These are phyloP conservation scores for Macrophomina phaseolina DNA, from an alignment of 2,329 filamentous ascomycete species.

Conservation along the genomic window DNA sequence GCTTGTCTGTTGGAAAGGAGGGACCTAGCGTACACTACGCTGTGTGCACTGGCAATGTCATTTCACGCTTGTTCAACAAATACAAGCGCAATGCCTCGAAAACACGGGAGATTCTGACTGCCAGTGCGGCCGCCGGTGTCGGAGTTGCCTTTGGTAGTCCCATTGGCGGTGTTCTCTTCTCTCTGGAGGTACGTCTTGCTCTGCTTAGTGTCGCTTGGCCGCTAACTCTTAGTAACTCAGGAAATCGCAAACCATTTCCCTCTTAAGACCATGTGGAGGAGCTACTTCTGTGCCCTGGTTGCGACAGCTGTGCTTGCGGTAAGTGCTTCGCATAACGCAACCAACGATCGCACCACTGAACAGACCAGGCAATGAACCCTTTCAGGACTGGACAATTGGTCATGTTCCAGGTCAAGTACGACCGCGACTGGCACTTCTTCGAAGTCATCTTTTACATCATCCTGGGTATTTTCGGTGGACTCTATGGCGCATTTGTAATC, in stretches of 20 bases:
- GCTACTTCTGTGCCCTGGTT: slow-evolving; percentile 96
- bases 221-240: slow-evolving; percentile 40
- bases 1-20: slow-evolving; percentile 94
- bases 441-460: slow-evolving; percentile 91
- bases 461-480: slow-evolving; percentile 88
- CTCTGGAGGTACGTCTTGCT: slow-evolving; percentile 68
- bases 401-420: slow-evolving; percentile 98
- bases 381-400: slow-evolving; percentile 96
- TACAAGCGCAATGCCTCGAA: slow-evolving; percentile 92
- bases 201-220: not conserved
- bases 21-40: slow-evolving; percentile 99
- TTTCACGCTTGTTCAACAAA: slow-evolving; percentile 89
- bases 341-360: slow-evolving; percentile 6
- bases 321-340: slow-evolving; percentile 36
- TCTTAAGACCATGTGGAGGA: slow-evolving; percentile 96
- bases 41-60: slow-evolving; percentile 95
- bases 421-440: slow-evolving; percentile 97
- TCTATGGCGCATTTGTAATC: slow-evolving; percentile 96
- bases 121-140: slow-evolving; percentile 92
- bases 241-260: slow-evolving; percentile 98
- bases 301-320: slow-evolving; percentile 87
- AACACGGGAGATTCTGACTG: slow-evolving; percentile 91
- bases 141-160: slow-evolving; percentile 97
- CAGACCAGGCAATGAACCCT: slow-evolving; percentile 81
- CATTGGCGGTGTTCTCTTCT: slow-evolving; percentile 95